Conservation (phyloP, 2,329 filamentous ascomycete genomes). For the Talaromyces sp. region DNA sequence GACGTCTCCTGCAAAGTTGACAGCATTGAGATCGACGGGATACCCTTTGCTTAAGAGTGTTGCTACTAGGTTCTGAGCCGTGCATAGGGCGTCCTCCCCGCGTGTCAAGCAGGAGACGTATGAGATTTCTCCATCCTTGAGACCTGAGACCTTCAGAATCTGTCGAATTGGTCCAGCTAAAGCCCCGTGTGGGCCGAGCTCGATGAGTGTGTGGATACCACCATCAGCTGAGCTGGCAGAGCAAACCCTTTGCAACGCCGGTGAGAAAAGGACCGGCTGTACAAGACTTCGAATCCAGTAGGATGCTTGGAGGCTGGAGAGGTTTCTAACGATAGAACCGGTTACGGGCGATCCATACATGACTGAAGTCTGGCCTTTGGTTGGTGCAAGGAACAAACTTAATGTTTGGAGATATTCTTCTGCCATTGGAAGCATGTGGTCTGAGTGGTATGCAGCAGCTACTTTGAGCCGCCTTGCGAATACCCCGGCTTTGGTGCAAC, state of each 20-base stretch:
- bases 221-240: constrained; percentile 14
- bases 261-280: constrained; percentile 27
- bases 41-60: background rate
- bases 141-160: constrained; percentile 6
- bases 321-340: constrained; percentile 11
- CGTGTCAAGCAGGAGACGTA: constrained; percentile 24
- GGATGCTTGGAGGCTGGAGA: background rate
- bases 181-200: constrained; percentile 29
- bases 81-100: constrained; percentile 28
- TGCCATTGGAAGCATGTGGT: constrained; percentile 33
- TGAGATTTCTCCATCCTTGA: constrained; percentile 18
- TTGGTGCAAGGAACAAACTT: background rate
- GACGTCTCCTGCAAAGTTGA: background rate
- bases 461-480: constrained; percentile 2
- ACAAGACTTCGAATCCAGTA: constrained; percentile 36
- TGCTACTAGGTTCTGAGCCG: background rate
- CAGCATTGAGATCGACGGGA: background rate
- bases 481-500: background rate
- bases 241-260: constrained; percentile 13
- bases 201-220: constrained; percentile 9
- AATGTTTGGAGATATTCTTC: constrained; percentile 20
- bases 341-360: constrained; percentile 17
- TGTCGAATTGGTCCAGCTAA: constrained; percentile 21
- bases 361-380: background rate
- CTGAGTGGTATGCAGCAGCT: constrained; percentile 25